phyloP scores from a whole-genome alignment of 1,139 yeast species.

The Taphrina confusa region DNA sequence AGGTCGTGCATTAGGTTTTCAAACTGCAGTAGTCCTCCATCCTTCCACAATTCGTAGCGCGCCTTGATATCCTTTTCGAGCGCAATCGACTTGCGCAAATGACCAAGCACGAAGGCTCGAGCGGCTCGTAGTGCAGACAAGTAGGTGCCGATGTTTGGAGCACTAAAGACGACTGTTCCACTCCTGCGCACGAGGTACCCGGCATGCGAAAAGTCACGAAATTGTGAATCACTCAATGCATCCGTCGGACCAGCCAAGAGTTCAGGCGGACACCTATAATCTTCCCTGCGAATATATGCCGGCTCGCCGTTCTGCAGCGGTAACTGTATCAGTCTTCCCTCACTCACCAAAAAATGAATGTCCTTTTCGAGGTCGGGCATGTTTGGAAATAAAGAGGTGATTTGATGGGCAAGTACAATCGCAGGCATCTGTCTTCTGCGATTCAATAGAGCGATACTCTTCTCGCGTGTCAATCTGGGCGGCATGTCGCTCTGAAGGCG shows the following conservation, averaged over 20 bases:
- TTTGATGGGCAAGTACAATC: slow-evolving; percentile 26
- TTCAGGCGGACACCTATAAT: slow-evolving; percentile 2
- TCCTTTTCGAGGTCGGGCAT: slow-evolving; percentile 26
- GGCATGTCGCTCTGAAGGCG: slow-evolving; percentile 2
- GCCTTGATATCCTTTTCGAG: slow-evolving; percentile 26
- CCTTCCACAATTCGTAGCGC: slow-evolving; percentile 28
- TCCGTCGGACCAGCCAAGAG: neutral
- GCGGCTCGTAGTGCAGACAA: slow-evolving; percentile 6
- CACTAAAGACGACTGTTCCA: slow-evolving; percentile 6
- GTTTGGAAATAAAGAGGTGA: slow-evolving; percentile 29
- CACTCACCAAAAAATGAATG: slow-evolving; percentile 6
- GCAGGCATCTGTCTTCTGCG: slow-evolving; percentile 18
- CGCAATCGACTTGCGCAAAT: slow-evolving; percentile 9
- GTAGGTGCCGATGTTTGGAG: slow-evolving; percentile 17
- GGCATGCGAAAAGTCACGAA: slow-evolving; percentile 11
- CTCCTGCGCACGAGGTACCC: slow-evolving; percentile 21
- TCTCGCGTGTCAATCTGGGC: slow-evolving; percentile 13
- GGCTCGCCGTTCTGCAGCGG: slow-evolving; percentile 20
- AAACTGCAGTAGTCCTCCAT: slow-evolving; percentile 23
- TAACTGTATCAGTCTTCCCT: slow-evolving; percentile 10
- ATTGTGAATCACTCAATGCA: slow-evolving; percentile 2
- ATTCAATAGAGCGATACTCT: slow-evolving; percentile 3
- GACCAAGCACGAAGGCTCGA: slow-evolving; percentile 12
- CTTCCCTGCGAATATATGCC: slow-evolving; percentile 19
- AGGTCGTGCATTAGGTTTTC: slow-evolving; percentile 26